phyloP scores from a whole-genome alignment of 2,329 filamentous ascomycete genomes.

The Epichloe gansuensis region DNA sequence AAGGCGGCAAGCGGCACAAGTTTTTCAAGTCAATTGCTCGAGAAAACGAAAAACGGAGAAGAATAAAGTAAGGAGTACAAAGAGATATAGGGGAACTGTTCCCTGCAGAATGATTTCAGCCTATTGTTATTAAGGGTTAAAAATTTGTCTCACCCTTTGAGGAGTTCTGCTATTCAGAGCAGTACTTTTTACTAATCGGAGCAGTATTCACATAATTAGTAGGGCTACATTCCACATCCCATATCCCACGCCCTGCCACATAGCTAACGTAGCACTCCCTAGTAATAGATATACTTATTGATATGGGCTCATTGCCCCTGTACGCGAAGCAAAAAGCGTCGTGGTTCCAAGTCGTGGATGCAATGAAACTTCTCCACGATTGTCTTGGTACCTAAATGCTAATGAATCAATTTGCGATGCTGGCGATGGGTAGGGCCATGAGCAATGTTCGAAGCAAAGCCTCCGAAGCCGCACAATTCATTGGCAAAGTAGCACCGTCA shows the following conservation, averaged over 20 bases:
- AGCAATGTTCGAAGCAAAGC: background rate
- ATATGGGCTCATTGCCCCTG: background rate
- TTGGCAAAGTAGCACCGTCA: conserved; percentile 4
- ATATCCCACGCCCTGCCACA: too few relatives aligned
- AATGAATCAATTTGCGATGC: background rate
- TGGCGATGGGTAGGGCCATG: background rate
- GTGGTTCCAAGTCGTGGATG: background rate
- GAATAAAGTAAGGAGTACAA: background rate
- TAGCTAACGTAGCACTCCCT: too few relatives aligned
- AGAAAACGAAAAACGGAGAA: background rate
- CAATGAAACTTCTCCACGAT: background rate
- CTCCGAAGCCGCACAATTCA: background rate
- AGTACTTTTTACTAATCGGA: too few relatives aligned
- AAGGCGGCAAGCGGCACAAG: too few relatives aligned
- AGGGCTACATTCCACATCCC: too few relatives aligned
- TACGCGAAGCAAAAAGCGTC: background rate
- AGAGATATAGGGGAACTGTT: background rate
- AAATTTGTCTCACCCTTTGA: too few relatives aligned
- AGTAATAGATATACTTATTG: too few relatives aligned
- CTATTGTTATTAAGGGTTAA: too few relatives aligned
- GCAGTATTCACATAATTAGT: too few relatives aligned
- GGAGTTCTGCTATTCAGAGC: too few relatives aligned
- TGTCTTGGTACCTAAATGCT: background rate
- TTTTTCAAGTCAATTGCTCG: too few relatives aligned
- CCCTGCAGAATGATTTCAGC: too few relatives aligned